Evolutionary conservation across 768 basidiomycete genomes (phyloP), one percentile per base, ranked within the genome.

Genomic region (Pleurotus tuoliensis): DNA sequence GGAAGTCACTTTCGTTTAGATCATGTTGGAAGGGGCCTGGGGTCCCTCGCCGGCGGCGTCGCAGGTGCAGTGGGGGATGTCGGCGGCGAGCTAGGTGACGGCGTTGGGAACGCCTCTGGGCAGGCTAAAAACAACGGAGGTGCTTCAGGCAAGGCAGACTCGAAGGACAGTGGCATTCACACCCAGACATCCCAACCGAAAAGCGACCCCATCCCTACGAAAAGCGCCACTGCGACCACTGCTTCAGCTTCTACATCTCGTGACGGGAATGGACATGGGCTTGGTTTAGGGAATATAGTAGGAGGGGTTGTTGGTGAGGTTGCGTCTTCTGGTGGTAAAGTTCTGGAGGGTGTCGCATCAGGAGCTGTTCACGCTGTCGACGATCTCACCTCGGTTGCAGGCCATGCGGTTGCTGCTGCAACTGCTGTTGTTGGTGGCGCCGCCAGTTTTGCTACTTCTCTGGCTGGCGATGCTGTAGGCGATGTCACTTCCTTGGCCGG

Each of bases 41-140:
- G 39, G 51, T 53, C 51, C 51, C 51, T 53, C 82, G 82, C 54
- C 90, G 69, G 51, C 76, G 77, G 41, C 87, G 68, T 44, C 86
- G 81, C 2, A 76, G 68, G 44, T 73, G 69, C 27, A 73, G 71
- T 6, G 56, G 46, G 22, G 48, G 63, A 13, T 58, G 57, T 2
- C 18, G 24, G 46, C 51, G 60, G 45, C 59, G 59, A 30, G 61
- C 62, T 22, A 39, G 51, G 39, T 53, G 51, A 41, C 22, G 39
- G 56, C 40, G 38, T 58, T 45, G 39, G 55, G 4, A 18, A n/a
- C 37, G 65, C 60, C 13, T 16, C 39, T 24, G 24, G 34, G 18
- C 51, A 41, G 37, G 71, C 68, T 41, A 68, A 67, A 13, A 68
- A 63, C 30, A 69, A 61, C 3, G 58, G 66, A 57, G 71, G 76